Base-by-base conservation (phyloP, 352 stramenopile species). In the Nothophytophthora sp. region DNA sequence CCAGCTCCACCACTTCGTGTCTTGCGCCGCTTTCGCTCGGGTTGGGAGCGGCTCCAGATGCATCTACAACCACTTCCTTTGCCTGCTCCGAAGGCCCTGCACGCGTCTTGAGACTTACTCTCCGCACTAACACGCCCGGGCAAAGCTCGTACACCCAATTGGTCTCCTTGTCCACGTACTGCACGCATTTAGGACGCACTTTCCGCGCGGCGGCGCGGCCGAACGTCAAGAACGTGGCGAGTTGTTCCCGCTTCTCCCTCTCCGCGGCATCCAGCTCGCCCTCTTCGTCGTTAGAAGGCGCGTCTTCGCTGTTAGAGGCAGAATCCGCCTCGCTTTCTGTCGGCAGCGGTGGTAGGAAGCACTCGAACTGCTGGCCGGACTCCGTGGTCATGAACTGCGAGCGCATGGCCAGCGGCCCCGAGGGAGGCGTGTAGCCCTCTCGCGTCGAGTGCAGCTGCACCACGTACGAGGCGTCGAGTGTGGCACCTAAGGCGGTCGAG, bases 111-210 rank as follows among this genome's bases (percentile, higher is more conserved):
- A 86, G 38, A 51, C 50, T 67, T 32, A 85, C 63, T 28, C 73
- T 83, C 23, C 76, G 76, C 40, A 92, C 67, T 3, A 85, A 60
- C 23, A 85, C 44, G 1, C 73, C 66, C 0, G 69, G 50, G 39
- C 84, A 94, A 16, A 94, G 57, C 50, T 92, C 81, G 48, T 86
- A 90, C 7, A 90, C 63, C 68, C 70, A 84, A 13, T 69, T 34
- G 34, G 61, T 70, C 28, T 61, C 39, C 8, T 50, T 63, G 50
- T 92, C 76, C 22, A 70, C 61, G 47, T 76, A 89, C 45, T 87
- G 67, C 7, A 94, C 42, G 48, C 84, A 94, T 39, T 77, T 75
- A 23, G 76, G 79, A 6, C 64, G 73, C 25, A 90, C 55, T 42
- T 87, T 88, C 27, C 68, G 65, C 13, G 52, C 61, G 3, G 81